phyloP scores from a whole-genome alignment of 2,329 filamentous ascomycete genomes.

The Rasamsonia emersonii region DNA sequence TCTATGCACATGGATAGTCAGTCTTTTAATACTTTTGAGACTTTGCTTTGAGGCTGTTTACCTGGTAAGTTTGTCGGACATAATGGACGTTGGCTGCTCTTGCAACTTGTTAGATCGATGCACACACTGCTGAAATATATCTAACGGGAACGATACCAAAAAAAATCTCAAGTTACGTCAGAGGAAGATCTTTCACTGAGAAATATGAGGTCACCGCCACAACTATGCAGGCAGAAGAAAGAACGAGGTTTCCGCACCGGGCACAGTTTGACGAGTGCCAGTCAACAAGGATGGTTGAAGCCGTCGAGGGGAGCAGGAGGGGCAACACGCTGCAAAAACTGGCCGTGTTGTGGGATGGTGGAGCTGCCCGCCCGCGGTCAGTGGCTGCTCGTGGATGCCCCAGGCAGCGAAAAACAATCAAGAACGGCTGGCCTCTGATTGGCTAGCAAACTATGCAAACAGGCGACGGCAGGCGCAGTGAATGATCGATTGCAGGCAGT shows the following conservation, averaged over 20 bases:
- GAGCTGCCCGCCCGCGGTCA: constrained; percentile 6
- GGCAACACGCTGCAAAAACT: constrained; percentile 7
- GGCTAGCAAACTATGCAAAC: background rate
- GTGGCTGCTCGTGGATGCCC: constrained; percentile 3
- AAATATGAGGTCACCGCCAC: too few species aligned
- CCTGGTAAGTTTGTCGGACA: constrained; percentile 94
- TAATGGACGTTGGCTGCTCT: constrained; percentile 37
- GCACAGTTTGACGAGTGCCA: too few species aligned
- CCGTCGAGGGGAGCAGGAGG: constrained; percentile 6
- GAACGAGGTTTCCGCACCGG: too few species aligned
- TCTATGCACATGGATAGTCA: too few species aligned
- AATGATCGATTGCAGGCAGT: background rate
- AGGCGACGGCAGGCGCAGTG: background rate
- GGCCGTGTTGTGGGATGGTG: constrained; percentile 8
- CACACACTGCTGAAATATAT: too few species aligned
- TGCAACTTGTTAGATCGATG: background rate
- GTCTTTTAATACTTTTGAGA: constrained; percentile 13
- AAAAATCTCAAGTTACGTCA: too few species aligned
- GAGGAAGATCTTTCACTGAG: too few species aligned
- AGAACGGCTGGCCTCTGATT: background rate
- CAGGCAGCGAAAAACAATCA: constrained; percentile 3
- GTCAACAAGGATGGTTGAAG: background rate
- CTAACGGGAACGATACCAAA: too few species aligned
- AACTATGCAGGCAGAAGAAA: too few species aligned
- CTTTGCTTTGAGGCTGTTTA: constrained; percentile 41